Evolutionary conservation across 2,329 filamentous ascomycete genomes (phyloP), one percentile per base, ranked within the genome.

Genomic region (Salinomyces thailandicus): DNA sequence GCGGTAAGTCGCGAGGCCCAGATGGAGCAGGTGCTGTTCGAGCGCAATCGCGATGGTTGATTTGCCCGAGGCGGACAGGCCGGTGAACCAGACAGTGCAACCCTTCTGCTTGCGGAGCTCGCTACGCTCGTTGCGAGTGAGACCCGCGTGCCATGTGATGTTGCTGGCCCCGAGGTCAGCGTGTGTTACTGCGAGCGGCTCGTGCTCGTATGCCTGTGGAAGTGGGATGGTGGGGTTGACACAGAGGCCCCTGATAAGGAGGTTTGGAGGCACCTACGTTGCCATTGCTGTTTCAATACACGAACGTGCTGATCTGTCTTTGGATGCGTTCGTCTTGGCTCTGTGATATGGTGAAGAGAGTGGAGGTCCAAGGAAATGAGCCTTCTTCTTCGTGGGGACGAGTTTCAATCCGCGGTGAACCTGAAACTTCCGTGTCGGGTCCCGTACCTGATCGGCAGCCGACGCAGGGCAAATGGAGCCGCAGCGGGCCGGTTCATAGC

Each of bases 1-100:
- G 36, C 91, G 79, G 74, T 98, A 98, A 42, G 87, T 83, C 38
- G 80, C 69, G 35, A 91, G 69, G 29, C 80, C 81, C 8, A 85
- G 73, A 62, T 93, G 86, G 38, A 98, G 77, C 20, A 98, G 79
- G 63, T 95, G 86, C 69, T 95, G 89, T 71, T 98, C 91, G 27
- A 98, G 82, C 12, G 91, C 91, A 2, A 85, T 93, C 37, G 91
- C 91, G 45, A 98, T 85, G 40, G 91, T 98, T 35, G 89, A 95
- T 68, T 98, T 98, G 58, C 91, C 91, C 0, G 85, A 94, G 35
- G 89, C 91, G 24, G 85, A 93, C 47, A 98, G 83, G 37, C 91
- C 91, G 1, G 91, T 98, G 59, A 98, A 83, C 91, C 91, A 98
- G 66, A 98, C 80, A 39, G 91, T 98, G 61, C 93, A 81, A 59